A percentile compares a stretch with the other conserved stretches of the same genome.
Conservation (phyloP, 768 basidiomycete species). For the Trametes villosa region DNA sequence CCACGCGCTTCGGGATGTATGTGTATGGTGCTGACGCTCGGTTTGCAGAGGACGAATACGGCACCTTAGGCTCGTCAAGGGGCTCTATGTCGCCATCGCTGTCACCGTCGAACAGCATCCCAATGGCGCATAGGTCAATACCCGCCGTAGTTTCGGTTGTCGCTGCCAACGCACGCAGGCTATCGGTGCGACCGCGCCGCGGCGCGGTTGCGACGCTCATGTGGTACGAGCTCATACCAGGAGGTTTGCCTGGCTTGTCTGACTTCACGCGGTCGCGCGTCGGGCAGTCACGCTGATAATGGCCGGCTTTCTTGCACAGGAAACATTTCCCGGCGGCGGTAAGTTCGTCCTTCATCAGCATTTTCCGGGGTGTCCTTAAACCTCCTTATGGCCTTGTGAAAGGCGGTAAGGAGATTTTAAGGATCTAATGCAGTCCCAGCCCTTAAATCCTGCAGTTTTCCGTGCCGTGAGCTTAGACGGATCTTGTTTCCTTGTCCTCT, state of each 20-base stretch:
- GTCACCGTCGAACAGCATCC: background rate
- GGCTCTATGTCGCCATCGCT: background rate
- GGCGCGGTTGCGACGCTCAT: background rate
- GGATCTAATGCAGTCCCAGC: no score
- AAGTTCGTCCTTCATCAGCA: constrained; percentile 1
- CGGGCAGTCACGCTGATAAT: constrained; percentile 19
- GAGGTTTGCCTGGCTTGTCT: constrained; percentile 3
- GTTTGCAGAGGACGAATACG: background rate
- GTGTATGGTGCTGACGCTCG: background rate
- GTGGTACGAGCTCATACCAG: constrained; percentile 6
- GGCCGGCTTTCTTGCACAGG: constrained; percentile 15
- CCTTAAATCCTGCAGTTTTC: no score
- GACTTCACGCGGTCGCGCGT: constrained; percentile 1
- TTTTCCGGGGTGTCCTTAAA: no score
- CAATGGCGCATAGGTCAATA: background rate
- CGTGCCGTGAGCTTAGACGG: no score
- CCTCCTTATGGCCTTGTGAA: no score
- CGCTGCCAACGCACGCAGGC: background rate
- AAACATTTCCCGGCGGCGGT: constrained; percentile 17
- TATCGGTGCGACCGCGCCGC: background rate
- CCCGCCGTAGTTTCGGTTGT: background rate
- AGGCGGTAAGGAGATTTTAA: no score
- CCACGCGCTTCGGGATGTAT: background rate
- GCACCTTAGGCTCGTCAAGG: background rate
- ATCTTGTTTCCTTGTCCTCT: no score